phyloP scores from a whole-genome alignment of 2,329 filamentous ascomycete genomes.

The Talaromyces sp. region DNA sequence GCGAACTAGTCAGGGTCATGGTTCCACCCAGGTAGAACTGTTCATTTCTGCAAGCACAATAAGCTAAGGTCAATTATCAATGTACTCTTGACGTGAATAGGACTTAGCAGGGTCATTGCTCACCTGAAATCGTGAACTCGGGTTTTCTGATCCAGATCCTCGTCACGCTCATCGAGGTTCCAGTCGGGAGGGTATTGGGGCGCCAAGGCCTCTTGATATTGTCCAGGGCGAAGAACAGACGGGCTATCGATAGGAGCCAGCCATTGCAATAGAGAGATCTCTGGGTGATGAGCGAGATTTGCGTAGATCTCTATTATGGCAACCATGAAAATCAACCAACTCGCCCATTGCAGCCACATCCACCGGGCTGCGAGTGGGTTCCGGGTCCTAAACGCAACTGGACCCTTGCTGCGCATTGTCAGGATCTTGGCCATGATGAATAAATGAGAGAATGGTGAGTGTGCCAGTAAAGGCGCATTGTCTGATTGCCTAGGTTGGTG shows the following conservation, averaged over 20 bases:
- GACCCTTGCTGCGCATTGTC: constrained; percentile 3
- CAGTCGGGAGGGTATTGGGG: not conserved
- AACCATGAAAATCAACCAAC: constrained; percentile 11
- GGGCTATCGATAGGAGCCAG: not conserved
- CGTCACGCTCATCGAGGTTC: not conserved
- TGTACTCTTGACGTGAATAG: not conserved
- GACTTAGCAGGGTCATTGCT: not conserved
- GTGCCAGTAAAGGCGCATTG: not conserved
- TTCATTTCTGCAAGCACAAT: constrained; percentile 11
- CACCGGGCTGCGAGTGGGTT: constrained; percentile 4
- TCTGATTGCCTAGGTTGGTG: not conserved
- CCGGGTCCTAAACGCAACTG: constrained; percentile 5
- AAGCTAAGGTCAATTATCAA: not conserved
- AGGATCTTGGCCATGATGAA: constrained; percentile 7
- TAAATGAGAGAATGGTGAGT: not conserved
- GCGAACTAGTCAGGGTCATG: constrained; percentile 20
- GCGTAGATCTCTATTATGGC: constrained; percentile 12
- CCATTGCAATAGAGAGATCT: constrained; percentile 5
- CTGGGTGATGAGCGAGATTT: constrained; percentile 8
- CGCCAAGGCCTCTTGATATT: constrained; percentile 13
- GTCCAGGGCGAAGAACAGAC: constrained; percentile 20
- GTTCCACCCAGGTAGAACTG: constrained; percentile 25
- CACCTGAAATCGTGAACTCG: constrained; percentile 19
- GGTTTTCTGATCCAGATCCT: constrained; percentile 14
- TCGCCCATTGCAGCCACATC: constrained; percentile 16